These are phyloP conservation scores for Solanum piurae DNA, from an alignment of 257 asterid genomes.

Conservation along the genomic window DNA sequence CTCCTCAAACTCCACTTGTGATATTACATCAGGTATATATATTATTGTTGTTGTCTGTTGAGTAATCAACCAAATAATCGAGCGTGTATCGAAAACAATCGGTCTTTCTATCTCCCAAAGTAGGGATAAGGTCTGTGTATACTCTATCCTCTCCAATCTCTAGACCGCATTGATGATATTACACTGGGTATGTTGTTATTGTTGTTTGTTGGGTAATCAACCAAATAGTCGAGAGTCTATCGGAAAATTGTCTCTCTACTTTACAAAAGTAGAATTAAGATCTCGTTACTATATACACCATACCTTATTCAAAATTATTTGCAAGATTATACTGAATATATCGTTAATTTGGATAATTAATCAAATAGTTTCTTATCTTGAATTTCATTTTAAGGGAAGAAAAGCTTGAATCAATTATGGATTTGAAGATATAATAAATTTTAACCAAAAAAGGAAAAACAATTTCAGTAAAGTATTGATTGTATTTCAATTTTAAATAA, in stretches of 20 bases:
- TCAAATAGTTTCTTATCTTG: neutral
- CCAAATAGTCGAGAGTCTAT: neutral
- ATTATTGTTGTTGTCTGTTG: too few relatives aligned
- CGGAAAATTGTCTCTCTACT: fast-evolving
- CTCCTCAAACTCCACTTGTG: neutral
- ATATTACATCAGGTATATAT: neutral
- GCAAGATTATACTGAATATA: neutral
- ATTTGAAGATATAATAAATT: neutral
- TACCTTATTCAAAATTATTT: neutral
- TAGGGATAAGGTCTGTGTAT: neutral
- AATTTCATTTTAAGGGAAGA: neutral
- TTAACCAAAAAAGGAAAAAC: neutral
- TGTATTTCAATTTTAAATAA: neutral
- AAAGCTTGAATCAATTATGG: neutral
- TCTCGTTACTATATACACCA: neutral
- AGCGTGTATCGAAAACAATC: neutral
- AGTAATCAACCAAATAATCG: neutral
- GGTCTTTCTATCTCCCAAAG: neutral
- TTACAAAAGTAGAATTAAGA: neutral
- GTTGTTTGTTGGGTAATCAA: neutral
- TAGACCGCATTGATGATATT: neutral
- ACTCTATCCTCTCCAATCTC: neutral
- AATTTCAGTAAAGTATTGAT: neutral
- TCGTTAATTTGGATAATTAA: neutral
- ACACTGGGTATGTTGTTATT: neutral